phyloP scores from a whole-genome alignment of 2,329 filamentous ascomycete genomes.

The Gnomoniopsis smithogilvyi region DNA sequence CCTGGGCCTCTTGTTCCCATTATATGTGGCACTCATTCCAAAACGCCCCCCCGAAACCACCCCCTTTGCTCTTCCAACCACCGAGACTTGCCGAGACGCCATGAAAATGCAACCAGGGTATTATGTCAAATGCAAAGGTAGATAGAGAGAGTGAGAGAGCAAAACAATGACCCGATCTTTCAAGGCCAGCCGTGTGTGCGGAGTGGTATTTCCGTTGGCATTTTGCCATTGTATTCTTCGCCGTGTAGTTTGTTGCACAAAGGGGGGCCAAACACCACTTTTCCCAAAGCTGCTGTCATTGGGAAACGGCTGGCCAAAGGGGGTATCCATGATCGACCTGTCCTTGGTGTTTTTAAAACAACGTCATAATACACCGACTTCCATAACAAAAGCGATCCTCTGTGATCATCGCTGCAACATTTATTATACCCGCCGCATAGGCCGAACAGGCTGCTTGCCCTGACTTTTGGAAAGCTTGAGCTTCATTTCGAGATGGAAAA shows the following conservation, averaged over 20 bases:
- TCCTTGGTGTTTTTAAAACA: too few species aligned
- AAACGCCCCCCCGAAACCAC: neutral
- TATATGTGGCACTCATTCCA: neutral
- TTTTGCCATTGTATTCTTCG: neutral
- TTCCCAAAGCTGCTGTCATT: too few species aligned
- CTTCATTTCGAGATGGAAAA: slow-evolving; percentile 60
- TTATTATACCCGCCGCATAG: neutral
- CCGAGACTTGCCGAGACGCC: slow-evolving; percentile 5
- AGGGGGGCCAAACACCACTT: neutral
- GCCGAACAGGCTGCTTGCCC: slow-evolving; percentile 37
- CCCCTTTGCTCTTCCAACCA: neutral
- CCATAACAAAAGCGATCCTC: too few species aligned
- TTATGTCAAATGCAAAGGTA: slow-evolving; percentile 5
- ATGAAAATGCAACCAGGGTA: slow-evolving; percentile 15
- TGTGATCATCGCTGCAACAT: too few species aligned
- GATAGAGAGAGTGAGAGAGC: neutral
- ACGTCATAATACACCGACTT: too few species aligned
- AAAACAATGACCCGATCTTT: neutral
- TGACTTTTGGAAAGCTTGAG: slow-evolving; percentile 54
- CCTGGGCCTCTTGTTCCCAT: neutral
- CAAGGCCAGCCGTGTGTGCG: neutral
- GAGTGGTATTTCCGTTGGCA: neutral
- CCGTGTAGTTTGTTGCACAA: neutral
- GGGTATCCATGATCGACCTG: too few species aligned
- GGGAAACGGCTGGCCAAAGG: too few species aligned